Evolutionary conservation across 2,329 filamentous ascomycete genomes (phyloP), one percentile per base, ranked within the genome.

Genomic region (Annulohypoxylon truncatum): DNA sequence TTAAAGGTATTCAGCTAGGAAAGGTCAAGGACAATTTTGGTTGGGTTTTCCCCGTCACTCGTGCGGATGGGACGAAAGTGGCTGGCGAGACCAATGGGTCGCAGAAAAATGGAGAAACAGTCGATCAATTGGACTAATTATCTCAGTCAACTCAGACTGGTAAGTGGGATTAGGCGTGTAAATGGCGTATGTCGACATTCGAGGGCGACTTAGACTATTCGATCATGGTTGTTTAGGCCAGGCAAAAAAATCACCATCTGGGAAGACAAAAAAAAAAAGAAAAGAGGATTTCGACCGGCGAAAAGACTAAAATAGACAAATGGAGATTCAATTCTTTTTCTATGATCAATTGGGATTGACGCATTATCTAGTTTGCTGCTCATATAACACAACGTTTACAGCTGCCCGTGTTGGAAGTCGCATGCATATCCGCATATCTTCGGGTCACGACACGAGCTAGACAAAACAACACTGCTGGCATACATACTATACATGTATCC

Each of bases 1-100:
- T 98, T 57, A 92, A 96, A 82, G 93, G 89, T 0, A 94, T 98
- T 66, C 95, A 98, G 82, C 85, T 88, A 35, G 94, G 94, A 26
- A 92, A 91, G 79, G 82, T 91, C 42, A 82, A 91, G 77, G 95
- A 98, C 77, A 81, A 82, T 61, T 92, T 94, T 75, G 89, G 88
- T 3, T 97, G 94, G 94, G 85, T 87, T 50, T 76, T 80, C 53
- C 73, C 77, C 6, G 82, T 89, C 6, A 75, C 73, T 6, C 81
- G 79, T 53, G 79, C 78, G 57, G 84, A 89, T 66, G 77, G 79
- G 5, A 75, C 73, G 54, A 81, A 82, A 65, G 80, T 82, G 5
- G 66, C 70, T 6, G 74, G 72, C 1, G 76, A 75, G 67, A 62
- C 72, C 18, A 70, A 71, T 13, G 63, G 67, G 15, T 51, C 68